Conservation (phyloP, 768 basidiomycete genomes). For the Mycena pura region DNA sequence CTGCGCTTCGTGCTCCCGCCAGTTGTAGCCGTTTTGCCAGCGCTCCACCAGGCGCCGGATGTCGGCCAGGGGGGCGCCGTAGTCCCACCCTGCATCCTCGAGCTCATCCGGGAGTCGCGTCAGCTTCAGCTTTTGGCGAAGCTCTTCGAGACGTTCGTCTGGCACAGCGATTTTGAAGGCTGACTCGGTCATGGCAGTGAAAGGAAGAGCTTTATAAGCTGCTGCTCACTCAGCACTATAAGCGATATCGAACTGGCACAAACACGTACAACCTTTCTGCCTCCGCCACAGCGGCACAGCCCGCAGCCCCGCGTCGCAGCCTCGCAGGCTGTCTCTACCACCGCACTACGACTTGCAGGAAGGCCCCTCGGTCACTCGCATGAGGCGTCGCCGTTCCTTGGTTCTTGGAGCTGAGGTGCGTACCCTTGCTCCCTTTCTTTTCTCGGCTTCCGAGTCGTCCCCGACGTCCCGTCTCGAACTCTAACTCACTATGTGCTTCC, state of each 20-base stretch:
- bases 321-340: no score
- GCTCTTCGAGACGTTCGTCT: slow-evolving; percentile 45
- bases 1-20: slow-evolving; percentile 56
- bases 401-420: no score
- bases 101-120: slow-evolving; percentile 65
- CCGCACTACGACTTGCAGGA: no score
- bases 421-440: no score
- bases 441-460: no score
- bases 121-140: slow-evolving; percentile 55
- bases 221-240: slow-evolving; percentile 4
- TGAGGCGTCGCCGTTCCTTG: no score
- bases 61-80: slow-evolving; percentile 60
- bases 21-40: slow-evolving; percentile 64
- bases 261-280: no score
- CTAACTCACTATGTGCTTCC: no score
- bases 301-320: no score
- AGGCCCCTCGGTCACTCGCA: no score
- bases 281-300: no score
- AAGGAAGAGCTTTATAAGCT: slow-evolving; percentile 36
- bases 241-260: neutral
- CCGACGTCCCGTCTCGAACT: no score
- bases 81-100: slow-evolving; percentile 54
- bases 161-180: slow-evolving; percentile 58
- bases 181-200: slow-evolving; percentile 34
- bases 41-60: slow-evolving; percentile 53